phyloP scores from a whole-genome alignment of 805 yeast species.

The Candida patagonica region DNA sequence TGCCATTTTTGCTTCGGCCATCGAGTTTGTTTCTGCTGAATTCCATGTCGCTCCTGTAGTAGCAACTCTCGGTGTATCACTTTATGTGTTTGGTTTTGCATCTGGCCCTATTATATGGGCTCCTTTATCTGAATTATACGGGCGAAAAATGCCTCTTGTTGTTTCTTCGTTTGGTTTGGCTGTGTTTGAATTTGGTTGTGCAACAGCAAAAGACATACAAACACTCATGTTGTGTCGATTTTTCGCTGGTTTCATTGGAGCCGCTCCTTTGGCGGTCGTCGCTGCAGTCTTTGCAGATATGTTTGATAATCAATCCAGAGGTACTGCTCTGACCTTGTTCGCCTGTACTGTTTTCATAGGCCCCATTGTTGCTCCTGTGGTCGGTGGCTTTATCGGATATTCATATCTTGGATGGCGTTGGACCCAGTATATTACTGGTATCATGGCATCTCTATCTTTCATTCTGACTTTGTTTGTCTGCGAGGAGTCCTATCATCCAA shows the following conservation, averaged over 20 bases:
- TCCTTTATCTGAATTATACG: constrained; percentile 71
- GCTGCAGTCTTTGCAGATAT: constrained; percentile 85
- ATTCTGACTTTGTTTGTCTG: constrained; percentile 36
- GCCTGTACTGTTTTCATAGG: constrained; percentile 68
- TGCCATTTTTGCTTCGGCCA: constrained; percentile 66
- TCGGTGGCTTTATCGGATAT: constrained; percentile 57
- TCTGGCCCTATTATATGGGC: constrained; percentile 90
- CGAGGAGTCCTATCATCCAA: constrained; percentile 67
- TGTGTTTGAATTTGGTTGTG: constrained; percentile 61
- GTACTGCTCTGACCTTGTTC: constrained; percentile 65
- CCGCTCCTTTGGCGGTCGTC: constrained; percentile 76
- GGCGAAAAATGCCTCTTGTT: constrained; percentile 55
- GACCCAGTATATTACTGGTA: constrained; percentile 65
- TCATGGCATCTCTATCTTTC: constrained; percentile 40
- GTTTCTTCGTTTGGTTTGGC: constrained; percentile 48
- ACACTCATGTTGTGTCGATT: constrained; percentile 70
- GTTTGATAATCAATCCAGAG: constrained; percentile 57
- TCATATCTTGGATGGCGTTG: constrained; percentile 75
- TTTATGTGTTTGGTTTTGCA: constrained; percentile 89
- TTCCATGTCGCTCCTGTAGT: constrained; percentile 59
- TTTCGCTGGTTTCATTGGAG: constrained; percentile 73
- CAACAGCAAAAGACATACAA: constrained; percentile 70
- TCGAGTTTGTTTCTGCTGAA: constrained; percentile 36
- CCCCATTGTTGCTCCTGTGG: constrained; percentile 76
- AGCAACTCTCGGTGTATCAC: constrained; percentile 66